Conservation (phyloP, 2,329 filamentous ascomycete genomes). For the Fusarium burgessii region DNA sequence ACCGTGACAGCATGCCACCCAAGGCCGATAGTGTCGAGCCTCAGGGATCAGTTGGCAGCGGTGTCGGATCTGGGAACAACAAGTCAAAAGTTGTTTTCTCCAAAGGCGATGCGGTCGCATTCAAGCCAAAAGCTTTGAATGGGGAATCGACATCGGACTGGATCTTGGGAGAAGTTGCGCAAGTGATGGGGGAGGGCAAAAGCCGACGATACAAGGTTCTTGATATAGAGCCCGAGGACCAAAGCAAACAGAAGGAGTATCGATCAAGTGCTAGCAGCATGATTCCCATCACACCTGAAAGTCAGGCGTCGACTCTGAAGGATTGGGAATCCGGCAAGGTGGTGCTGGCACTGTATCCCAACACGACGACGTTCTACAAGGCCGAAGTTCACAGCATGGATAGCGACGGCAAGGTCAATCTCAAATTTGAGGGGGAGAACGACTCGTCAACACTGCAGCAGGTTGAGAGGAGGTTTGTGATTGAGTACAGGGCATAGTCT, state of each 20-base stretch:
- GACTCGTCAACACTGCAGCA: conserved; percentile 79
- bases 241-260: conserved; percentile 74
- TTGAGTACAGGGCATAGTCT: conserved; percentile 71
- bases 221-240: conserved; percentile 81
- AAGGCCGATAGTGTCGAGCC: conserved; percentile 69
- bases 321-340: conserved; percentile 76
- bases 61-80: conserved; percentile 43
- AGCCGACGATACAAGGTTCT: conserved; percentile 83
- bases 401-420: conserved; percentile 65
- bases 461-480: conserved; percentile 80
- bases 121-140: conserved; percentile 68
- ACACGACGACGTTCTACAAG: conserved; percentile 88
- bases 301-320: conserved; percentile 61
- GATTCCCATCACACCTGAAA: conserved; percentile 76
- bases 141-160: conserved; percentile 66
- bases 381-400: conserved; percentile 82
- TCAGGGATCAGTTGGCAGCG: conserved; percentile 56
- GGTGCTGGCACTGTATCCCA: conserved; percentile 82
- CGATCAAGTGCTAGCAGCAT: conserved; percentile 79
- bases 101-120: conserved; percentile 74
- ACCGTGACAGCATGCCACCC: conserved; percentile 60
- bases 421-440: conserved; percentile 85
- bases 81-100: conserved; percentile 68
- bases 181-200: conserved; percentile 81
- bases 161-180: conserved; percentile 83